Base-by-base conservation (phyloP, 306 rosid genomes). In the Pterocarpus macrocarpus region DNA sequence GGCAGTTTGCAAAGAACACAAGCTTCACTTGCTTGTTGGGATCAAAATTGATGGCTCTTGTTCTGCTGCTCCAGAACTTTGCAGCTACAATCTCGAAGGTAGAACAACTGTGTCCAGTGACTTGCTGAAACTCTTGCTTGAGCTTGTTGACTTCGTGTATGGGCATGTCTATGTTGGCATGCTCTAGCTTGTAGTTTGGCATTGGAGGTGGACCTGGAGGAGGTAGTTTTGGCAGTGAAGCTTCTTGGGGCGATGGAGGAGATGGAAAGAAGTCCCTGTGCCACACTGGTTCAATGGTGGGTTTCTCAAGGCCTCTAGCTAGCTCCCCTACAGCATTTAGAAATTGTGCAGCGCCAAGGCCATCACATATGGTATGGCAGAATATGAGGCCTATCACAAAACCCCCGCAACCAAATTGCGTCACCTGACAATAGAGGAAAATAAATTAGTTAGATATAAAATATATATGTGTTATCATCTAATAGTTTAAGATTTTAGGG, bases 261-360 rank as follows among this genome's bases (percentile, higher is more conserved):
- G 80, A 34, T 33, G 75, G 77, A 9, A 81, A 81, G 73, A 94
- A 92, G 82, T 89, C 79, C 44, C 97, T 86, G 2, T 81, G 75
- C 97, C 98, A 94, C 49, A 76, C 84, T 0, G 97, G 95, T n/a
- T 65, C 30, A 3, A 86, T 69, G 83, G 69, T 89, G 16, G 85
- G 92, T 7, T 78, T 82, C 5, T 80, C 64, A 1, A 72, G 41
- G 2, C 89, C 94, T 77, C 95, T 84, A 5, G 97, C 92, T 11
- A 88, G 30, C 72, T 94, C 97, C 39, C 94, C 91, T 5, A 94
- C 78, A 0, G 95, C 95, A 12, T 89, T 92, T 15, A 94, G 90
- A 76, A 94, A 94, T 33, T 90, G 94, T 30, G 98, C 98, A 11
- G 98, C 94, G 4, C 98, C 98, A 28, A 94, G 91, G 16, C 98